Evolutionary conservation across 2,329 filamentous ascomycete genomes (phyloP), one percentile per base, ranked within the genome.

Genomic region (Fusarium chlamydosporum): DNA sequence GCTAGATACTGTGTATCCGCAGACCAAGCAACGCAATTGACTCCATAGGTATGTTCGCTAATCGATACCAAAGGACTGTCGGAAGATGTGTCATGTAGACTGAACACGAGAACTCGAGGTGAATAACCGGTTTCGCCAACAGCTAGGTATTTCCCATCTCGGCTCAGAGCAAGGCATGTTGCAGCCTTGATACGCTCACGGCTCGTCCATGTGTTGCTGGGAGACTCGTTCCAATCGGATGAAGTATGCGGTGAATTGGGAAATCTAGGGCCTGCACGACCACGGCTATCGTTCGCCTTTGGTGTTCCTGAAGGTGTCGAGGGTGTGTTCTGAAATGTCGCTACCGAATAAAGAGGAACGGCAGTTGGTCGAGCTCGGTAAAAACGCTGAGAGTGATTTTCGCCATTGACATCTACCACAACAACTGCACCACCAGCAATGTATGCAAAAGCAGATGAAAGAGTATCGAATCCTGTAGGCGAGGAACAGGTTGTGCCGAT

Each of bases 101-200:
- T 93, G 80, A 97, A 99, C 56, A 99, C 90, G 59, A 98, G 84
- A 23, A 99, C 93, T 54, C 96, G 88, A 7, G 96, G 96, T 54
- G 91, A 92, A 79, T 98, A 97, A 23, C 96, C 96, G 5, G 94
- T 97, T 86, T 99, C 96, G 74, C 96, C 96, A 4, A 98, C 92
- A 10, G 95, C 96, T 53, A 99, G 84, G 76, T 92, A 96, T 72
- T 88, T 91, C 33, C 92, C 94, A 79, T 97, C 94, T 1, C 90
- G 89, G 76, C 94, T 97, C 69, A 99, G 86, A 23, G 93, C 91
- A 27, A 99, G 87, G 75, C 94, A 97, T 7, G 94, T 97, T 3
- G 94, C 93, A 18, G 96, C 92, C 81, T 98, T 98, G 77, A 98
- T 94, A 70, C 94, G 89, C 79, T 98, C 96, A 69, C 93, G 89